phyloP scores from a whole-genome alignment of 2,329 filamentous ascomycete species.

The Ampelomyces quisqualis region DNA sequence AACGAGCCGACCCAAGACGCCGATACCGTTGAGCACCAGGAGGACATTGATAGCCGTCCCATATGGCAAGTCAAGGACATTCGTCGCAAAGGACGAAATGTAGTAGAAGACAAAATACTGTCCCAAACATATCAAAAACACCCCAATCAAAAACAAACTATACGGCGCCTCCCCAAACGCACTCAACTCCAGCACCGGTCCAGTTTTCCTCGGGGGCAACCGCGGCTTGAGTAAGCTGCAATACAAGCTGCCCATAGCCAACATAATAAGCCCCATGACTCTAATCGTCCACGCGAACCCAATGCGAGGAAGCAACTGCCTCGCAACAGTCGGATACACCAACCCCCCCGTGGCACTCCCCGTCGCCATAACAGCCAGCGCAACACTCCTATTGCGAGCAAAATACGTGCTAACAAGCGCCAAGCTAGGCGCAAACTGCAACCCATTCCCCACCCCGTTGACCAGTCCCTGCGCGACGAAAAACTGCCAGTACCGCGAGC shows the following conservation, averaged over 20 bases:
- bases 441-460: conserved; percentile 37
- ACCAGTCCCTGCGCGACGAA: conserved; percentile 42
- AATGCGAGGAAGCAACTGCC: conserved; percentile 58
- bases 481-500: conserved; percentile 52
- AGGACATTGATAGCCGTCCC: conserved; percentile 57
- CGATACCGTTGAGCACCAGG: conserved; percentile 59
- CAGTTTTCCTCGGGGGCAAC: conserved; percentile 47
- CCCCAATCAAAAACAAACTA: conserved; percentile 38
- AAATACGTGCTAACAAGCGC: conserved; percentile 57
- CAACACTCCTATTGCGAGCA: conserved; percentile 58
- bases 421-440: conserved; percentile 39
- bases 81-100: conserved; percentile 44
- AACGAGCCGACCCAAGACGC: conserved; percentile 57
- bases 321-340: conserved; percentile 60
- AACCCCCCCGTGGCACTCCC: conserved; percentile 64
- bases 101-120: conserved; percentile 52
- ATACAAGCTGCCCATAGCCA: conserved; percentile 46
- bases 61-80: conserved; percentile 51
- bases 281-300: conserved; percentile 68
- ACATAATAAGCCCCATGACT: conserved; percentile 60
- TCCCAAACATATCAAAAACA: conserved; percentile 39
- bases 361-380: conserved; percentile 60
- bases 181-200: conserved; percentile 45
- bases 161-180: conserved; percentile 48
- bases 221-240: conserved; percentile 45